A percentile compares a stretch with the other conserved stretches of the same genome.
Evolutionary conservation across 345 rosid genomes (phyloP).

Genomic region (Cardiospermum halicacabum): DNA sequence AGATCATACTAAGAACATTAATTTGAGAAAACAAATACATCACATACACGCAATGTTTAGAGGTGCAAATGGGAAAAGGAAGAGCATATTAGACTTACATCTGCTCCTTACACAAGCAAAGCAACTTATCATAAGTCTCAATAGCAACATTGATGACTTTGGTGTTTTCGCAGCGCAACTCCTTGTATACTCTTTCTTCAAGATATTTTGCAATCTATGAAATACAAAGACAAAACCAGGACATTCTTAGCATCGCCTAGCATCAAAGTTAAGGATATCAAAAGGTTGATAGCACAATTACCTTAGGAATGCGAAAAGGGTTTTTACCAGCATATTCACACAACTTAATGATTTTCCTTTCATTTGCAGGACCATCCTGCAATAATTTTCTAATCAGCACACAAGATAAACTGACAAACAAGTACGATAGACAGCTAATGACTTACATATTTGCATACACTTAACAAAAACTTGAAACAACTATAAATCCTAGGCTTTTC

Average conservation of each 20-base stretch:
- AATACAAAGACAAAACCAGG: slow-evolving; percentile 10
- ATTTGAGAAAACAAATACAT: neutral
- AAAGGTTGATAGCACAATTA: slow-evolving; percentile 14
- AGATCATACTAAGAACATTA: neutral
- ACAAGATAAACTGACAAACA: neutral
- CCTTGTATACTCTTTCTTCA: slow-evolving; percentile 90
- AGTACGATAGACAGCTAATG: neutral
- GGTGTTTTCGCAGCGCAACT: slow-evolving; percentile 64
- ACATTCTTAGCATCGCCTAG: neutral
- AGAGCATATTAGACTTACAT: slow-evolving; percentile 45
- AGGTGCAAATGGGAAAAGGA: neutral
- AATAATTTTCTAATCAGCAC: neutral
- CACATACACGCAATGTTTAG: neutral
- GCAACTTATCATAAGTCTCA: slow-evolving; percentile 73
- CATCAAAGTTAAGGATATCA: neutral
- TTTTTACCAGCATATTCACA: slow-evolving; percentile 94
- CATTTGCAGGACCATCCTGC: slow-evolving; percentile 73
- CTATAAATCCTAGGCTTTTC: neutral
- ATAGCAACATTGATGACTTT: slow-evolving; percentile 58
- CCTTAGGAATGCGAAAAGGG: slow-evolving; percentile 90
- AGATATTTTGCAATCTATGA: slow-evolving; percentile 81
- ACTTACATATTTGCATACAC: slow-evolving; percentile 1
- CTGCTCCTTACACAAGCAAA: slow-evolving; percentile 75
- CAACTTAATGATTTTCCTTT: slow-evolving; percentile 76
- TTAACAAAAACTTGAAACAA: neutral